Conservation (phyloP, 345 rosid genomes). For the sweet orange (Citrus sinensis) region DVS_A1.0 CM039162.1:29440001-29440500, state of each 20-base stretch:
- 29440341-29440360: background rate
- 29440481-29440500: background rate
- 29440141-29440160: background rate
- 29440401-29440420: background rate
- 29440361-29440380: background rate
- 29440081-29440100: background rate
- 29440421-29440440: background rate
- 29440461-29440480: background rate
- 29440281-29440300: background rate
- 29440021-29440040: background rate
- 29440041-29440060: background rate
- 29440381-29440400: background rate
- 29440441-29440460: background rate
- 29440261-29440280: background rate
- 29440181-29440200: background rate
- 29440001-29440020: background rate
- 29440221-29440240: background rate
- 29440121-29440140: background rate
- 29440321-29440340: background rate
- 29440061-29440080: background rate
- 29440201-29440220: background rate
- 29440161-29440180: background rate
- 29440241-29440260: background rate
- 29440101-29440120: background rate
- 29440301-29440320: background rate